Evolutionary conservation across 2,329 filamentous ascomycete genomes (phyloP), one percentile per base, ranked within the genome.

Genomic region (Aspergillus sp.): DNA sequence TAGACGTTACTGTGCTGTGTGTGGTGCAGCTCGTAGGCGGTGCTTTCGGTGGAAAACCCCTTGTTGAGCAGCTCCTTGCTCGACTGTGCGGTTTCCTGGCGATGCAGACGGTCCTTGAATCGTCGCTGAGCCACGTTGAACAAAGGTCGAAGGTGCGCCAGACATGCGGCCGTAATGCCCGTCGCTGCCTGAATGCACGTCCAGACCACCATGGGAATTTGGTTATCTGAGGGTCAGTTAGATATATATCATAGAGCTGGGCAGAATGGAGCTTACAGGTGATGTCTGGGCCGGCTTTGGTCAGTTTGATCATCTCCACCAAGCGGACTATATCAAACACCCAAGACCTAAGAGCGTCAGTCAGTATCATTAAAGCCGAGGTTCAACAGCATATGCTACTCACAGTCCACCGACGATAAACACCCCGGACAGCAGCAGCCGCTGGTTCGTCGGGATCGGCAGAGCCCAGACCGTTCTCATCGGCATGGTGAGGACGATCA

Each of bases 371-470:
- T n/a, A 2, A 2, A 20, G 9, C 44, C 40, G 58, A 17, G 46
- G 16, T 35, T 5, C 1, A 38, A 0, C 10, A 14, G 14, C 7
- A 38, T 7, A 38, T 16, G 10, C 45, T 10, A 55, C 63, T 16
- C 54, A 67, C 66, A 67, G 50, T 19, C 59, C 57, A 52, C 66
- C 66, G n/a, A 68, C 50, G 4, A 66, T 45, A 20, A 68, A 68
- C 2, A 68, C 60, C 2, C 58, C 59, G 0, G 64, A 64, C 10
- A 68, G 51, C 17, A 65, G 51, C 4, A 57, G 4, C 11, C 62
- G 61, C 41, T 68, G 64, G 1, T 51, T 44, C 16, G 58, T 64
- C 1, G 63, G 38, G 16, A 67, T 62, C 0, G 62, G 63, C 8
- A 68, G 50, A 3, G 52, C 45, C 61, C 65, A 65, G 4, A 68